Evolutionary conservation across 2,329 filamentous ascomycete genomes (phyloP), one percentile per base, ranked within the genome.

Genomic region (Aspergillus sp.): DNA sequence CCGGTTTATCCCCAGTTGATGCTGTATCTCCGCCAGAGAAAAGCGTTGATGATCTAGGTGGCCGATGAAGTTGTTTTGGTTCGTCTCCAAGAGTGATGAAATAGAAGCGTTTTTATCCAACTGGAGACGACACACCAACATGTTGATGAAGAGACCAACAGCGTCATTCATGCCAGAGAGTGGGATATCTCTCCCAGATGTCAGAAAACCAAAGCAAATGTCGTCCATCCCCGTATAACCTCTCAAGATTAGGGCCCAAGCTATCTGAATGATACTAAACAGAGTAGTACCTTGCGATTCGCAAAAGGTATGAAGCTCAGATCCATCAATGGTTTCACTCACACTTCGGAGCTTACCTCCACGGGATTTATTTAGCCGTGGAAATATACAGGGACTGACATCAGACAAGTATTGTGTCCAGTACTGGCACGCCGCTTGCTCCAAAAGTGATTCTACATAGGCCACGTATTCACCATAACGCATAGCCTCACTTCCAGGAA

Each of bases 71-170:
- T 76, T 68, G 8, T 61, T 58, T 34, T 77, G 75, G 0, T 76
- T 62, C 8, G 59, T 59, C 28, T 70, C 67, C 0, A 76, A 60
- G 1, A 70, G 56, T 8, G 72, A 66, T 2, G 55, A 45, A 7
- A 78, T 54, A 9, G 56, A 57, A 37, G 53, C 63, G 43, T 37
- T 65, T 42, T 52, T 60, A 42, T 37, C 59, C 44, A 56, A 74
- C 50, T 43, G 62, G 4, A 78, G 61, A 5, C 72, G 69, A 45
- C 71, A 77, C 36, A 76, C 71, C 4, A 81, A 66, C 70, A 79
- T 78, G 42, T 77, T 78, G 46, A 80, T 74, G 39, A 79, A 75
- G 10, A 66, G 62, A 4, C 74, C 74, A 36, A 76, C 68, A 13
- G 70, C 69, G 27, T 69, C 65, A 37, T 74, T 63, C 7, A 77